A percentile compares a stretch with the other conserved stretches of the same genome.
Conservation (phyloP, 192 early-diverging fungal species). For the Coemansia umbellata region DNA sequence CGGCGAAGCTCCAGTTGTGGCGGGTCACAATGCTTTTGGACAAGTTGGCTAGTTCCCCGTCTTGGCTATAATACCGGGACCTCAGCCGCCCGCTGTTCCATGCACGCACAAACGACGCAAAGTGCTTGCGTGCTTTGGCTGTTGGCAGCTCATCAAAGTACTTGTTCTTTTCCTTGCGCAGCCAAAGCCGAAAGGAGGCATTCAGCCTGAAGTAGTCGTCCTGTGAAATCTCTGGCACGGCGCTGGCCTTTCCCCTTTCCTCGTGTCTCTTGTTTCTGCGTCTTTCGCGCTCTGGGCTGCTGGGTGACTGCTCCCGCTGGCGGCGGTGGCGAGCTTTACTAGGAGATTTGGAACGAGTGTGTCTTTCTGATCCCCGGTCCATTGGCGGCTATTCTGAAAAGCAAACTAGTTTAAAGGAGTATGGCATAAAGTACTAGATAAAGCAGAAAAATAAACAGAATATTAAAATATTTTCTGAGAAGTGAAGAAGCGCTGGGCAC, state of each 20-base stretch:
- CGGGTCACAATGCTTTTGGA: constrained; percentile 59
- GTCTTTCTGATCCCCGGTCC: background rate
- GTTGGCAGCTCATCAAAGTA: constrained; percentile 75
- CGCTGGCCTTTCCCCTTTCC: background rate
- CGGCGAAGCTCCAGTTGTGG: constrained; percentile 75
- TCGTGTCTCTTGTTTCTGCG: background rate
- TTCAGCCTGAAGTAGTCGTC: constrained; percentile 80
- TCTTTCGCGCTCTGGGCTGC: background rate
- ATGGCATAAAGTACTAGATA: too few species aligned
- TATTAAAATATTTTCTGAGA: too few species aligned
- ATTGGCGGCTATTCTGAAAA: too few species aligned
- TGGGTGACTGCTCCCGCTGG: too few species aligned
- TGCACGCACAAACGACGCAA: constrained; percentile 79
- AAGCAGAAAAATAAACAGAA: too few species aligned
- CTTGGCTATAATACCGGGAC: constrained; percentile 49
- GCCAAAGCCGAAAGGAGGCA: constrained; percentile 79
- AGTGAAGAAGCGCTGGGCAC: too few species aligned
- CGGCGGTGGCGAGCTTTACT: background rate
- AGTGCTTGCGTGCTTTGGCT: constrained; percentile 65
- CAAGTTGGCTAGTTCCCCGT: constrained; percentile 63
- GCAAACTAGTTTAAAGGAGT: too few species aligned
- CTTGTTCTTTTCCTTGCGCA: constrained; percentile 64
- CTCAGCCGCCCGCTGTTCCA: constrained; percentile 78
- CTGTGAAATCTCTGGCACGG: constrained; percentile 12
- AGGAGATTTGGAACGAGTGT: constrained; percentile 5